Evolutionary conservation across 495 filamentous ascomycete species (phyloP).

Genomic region (Aspergillus sclerotiicarbonarius): DNA sequence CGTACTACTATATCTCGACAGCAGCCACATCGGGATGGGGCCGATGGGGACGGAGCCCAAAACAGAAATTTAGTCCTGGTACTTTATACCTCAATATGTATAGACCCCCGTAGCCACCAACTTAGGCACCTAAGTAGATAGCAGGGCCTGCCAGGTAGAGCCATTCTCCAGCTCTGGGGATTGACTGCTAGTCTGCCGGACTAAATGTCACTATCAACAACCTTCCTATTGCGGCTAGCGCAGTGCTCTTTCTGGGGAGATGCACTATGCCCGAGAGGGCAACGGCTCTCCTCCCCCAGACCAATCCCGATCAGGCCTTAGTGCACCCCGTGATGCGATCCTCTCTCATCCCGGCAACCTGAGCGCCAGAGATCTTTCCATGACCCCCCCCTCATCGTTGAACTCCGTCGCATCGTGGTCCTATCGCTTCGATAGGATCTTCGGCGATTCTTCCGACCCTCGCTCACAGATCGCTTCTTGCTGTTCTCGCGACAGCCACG

Average conservation of each 20-base stretch:
- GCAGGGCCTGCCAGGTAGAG: no score
- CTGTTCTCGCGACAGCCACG: background rate
- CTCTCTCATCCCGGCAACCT: conserved; percentile 5
- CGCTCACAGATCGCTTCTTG: background rate
- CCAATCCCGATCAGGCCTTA: conserved; percentile 13
- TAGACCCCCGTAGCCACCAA: no score
- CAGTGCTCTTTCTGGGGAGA: background rate
- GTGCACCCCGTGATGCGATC: conserved; percentile 27
- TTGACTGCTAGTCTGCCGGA: no score
- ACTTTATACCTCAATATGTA: no score
- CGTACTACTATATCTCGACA: no score
- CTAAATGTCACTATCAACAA: conserved; percentile 10
- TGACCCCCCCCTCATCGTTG: background rate
- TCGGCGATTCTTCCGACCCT: background rate
- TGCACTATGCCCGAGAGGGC: conserved; percentile 14
- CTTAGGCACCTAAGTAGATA: no score
- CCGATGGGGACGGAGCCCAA: no score
- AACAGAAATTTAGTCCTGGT: no score
- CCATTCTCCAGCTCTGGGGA: no score
- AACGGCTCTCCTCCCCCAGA: conserved; percentile 1
- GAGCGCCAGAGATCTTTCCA: background rate
- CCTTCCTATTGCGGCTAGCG: conserved; percentile 13
- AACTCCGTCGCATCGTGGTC: background rate
- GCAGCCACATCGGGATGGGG: no score
- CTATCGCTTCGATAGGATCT: background rate